These are phyloP conservation scores for Moringa oleifera DNA, from an alignment of 345 rosid species.

Conservation along the genomic window DNA sequence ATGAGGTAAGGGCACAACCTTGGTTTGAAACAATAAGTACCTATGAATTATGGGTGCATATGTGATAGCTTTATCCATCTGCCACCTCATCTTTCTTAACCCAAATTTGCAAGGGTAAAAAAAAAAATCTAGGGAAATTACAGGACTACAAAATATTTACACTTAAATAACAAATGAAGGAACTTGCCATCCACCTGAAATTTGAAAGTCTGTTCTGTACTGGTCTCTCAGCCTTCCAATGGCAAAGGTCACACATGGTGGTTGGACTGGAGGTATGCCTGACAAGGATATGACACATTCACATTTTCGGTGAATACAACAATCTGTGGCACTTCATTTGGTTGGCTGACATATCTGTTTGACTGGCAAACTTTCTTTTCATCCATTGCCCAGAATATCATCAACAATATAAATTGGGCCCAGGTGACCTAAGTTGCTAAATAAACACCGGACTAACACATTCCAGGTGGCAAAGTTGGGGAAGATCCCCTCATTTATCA, in stretches of 20 bases:
- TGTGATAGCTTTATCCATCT: too few relatives aligned
- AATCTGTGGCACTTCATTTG: neutral
- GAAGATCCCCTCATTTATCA: constrained; percentile 39
- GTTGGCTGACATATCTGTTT: neutral
- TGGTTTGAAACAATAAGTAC: too few relatives aligned
- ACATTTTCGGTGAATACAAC: neutral
- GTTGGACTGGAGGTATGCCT: neutral
- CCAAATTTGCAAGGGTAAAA: neutral
- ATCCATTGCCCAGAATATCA: constrained; percentile 34
- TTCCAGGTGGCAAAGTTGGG: constrained; percentile 71
- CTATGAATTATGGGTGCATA: too few relatives aligned
- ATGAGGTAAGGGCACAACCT: too few relatives aligned
- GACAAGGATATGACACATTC: neutral
- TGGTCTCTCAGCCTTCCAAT: neutral
- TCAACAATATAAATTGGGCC: constrained; percentile 38
- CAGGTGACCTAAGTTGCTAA: constrained; percentile 34
- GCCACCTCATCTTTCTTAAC: neutral
- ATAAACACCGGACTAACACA: constrained; percentile 51
- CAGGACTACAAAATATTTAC: neutral
- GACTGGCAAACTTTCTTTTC: constrained; percentile 5
- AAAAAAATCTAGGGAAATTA: neutral
- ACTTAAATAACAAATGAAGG: neutral
- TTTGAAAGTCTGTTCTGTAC: neutral
- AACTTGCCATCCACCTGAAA: neutral
- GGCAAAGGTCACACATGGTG: neutral